Evolutionary conservation across 805 yeast species (phyloP).

Genomic region (Pichia californica): DNA sequence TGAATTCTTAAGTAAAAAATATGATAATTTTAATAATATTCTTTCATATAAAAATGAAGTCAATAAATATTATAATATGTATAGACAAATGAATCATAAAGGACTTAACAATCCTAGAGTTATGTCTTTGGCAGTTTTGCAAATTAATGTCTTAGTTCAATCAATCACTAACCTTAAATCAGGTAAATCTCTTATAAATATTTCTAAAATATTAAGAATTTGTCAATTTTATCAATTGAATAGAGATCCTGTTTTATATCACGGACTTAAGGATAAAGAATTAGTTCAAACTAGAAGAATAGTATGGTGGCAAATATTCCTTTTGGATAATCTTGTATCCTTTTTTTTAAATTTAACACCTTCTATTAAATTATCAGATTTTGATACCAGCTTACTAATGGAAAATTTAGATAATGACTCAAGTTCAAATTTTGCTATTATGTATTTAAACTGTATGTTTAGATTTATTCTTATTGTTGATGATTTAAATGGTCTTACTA

Average conservation of each 20-base stretch:
- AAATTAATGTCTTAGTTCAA: constrained; percentile 20
- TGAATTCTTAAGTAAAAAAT: constrained; percentile 10
- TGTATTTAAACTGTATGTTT: constrained; percentile 20
- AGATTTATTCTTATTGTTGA: constrained; percentile 41
- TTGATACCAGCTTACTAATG: constrained; percentile 22
- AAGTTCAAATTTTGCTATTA: constrained; percentile 12
- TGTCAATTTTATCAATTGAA: constrained; percentile 36
- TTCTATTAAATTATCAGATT: constrained; percentile 18
- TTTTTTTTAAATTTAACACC: constrained; percentile 21
- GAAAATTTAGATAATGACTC: constrained; percentile 13
- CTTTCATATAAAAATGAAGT: constrained; percentile 15
- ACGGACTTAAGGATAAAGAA: constrained; percentile 41
- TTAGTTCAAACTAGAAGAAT: constrained; percentile 47
- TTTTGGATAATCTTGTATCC: constrained; percentile 42
- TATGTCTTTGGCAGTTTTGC: constrained; percentile 19
- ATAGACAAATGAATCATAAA: constrained; percentile 13
- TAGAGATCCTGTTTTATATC: constrained; percentile 52
- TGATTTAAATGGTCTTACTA: constrained; percentile 44
- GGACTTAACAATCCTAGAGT: constrained; percentile 20
- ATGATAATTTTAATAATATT: constrained; percentile 11
- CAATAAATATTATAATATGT: constrained; percentile 17
- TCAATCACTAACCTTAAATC: constrained; percentile 21
- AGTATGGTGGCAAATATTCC: constrained; percentile 65
- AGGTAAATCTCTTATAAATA: constrained; percentile 21
- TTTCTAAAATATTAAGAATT: constrained; percentile 19